Base-by-base conservation (phyloP, 2,329 filamentous ascomycete species). In the Pseudogymnoascus sp. region DNA sequence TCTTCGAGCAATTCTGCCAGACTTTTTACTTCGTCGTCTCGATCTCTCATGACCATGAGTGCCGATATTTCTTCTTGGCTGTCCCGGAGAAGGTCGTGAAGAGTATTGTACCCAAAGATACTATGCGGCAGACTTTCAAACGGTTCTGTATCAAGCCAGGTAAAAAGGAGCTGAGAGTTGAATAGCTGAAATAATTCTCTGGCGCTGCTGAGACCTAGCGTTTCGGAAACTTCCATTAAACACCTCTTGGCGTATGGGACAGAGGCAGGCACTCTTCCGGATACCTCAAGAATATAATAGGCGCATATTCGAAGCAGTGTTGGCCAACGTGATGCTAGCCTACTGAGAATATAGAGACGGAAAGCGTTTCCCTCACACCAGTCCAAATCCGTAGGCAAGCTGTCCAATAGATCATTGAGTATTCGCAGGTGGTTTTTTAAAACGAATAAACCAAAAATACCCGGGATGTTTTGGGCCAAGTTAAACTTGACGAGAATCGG, bases 211-310 rank as follows among this genome's bases (percentile, higher is more conserved):
- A 98, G 81, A 0, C 81, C 77, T 36, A 97, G 81, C 0, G 82
- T 80, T 11, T 74, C 76, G 3, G 93, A 85, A 34, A 97, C 86
- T 11, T 83, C 79, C 4, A 75, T 74, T 48, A 97, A 80, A 69
- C 91, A 96, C 62, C 83, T 83, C 63, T 83, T 84, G 1, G 93
- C 93, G 76, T 97, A 89, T 19, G 80, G 78, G 19, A 82, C 80
- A 6, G 89, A 89, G 10, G 78, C 76, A 2, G 82, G 77, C 13
- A 96, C 85, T 64, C 86, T 86, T 1, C 90, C 91, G 1, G 93
- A 90, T 0, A 89, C 92, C 74, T 98, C 95, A 70, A 98, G 96
- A 21, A 98, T 92, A 74, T 95, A 90, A 74, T 97, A 99, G 16
- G 96, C 90, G 68, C 92, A 92, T 68, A 90, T 86, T 62, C 93